Conservation (phyloP, 768 basidiomycete genomes). For the Agaricus subrufescens region DNA sequence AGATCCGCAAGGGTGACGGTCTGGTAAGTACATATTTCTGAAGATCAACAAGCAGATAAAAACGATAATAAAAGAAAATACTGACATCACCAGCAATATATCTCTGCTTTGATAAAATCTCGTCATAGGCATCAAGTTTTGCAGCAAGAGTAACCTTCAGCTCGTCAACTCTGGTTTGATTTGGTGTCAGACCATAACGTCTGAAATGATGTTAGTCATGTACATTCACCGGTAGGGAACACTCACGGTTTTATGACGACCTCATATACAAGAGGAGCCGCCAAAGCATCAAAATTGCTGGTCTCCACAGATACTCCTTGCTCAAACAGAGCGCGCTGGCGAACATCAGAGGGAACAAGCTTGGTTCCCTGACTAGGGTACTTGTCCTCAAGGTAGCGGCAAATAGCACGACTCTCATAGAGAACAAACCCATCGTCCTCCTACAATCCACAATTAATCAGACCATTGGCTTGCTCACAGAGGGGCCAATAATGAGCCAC, state of each 20-base stretch:
- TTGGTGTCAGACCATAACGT: constrained; percentile 12
- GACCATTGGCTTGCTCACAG: constrained; percentile 39
- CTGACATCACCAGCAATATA: constrained; percentile 55
- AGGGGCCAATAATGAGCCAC: constrained; percentile 31
- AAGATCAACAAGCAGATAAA: not conserved
- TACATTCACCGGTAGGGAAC: not conserved
- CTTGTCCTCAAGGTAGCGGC: constrained; percentile 23
- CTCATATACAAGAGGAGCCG: constrained; percentile 34
- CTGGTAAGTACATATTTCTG: constrained; percentile 18
- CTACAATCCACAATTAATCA: constrained; percentile 47
- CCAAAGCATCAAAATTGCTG: constrained; percentile 41
- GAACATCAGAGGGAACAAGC: constrained; percentile 40
- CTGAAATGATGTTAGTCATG: not conserved
- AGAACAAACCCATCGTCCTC: constrained; percentile 50
- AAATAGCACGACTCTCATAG: constrained; percentile 24
- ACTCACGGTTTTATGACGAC: constrained; percentile 44
- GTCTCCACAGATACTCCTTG: constrained; percentile 44
- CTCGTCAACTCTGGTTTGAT: constrained; percentile 24
- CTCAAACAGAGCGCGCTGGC: constrained; percentile 34
- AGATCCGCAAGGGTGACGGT: constrained; percentile 42
- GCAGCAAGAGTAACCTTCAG: constrained; percentile 23
- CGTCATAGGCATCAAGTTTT: constrained; percentile 49
- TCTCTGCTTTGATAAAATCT: constrained; percentile 45
- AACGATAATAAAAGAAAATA: not conserved
- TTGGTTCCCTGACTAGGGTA: constrained; percentile 40